Base-by-base conservation (phyloP, 441 rosid genomes). In the Adansonia madagascariensis region DNA sequence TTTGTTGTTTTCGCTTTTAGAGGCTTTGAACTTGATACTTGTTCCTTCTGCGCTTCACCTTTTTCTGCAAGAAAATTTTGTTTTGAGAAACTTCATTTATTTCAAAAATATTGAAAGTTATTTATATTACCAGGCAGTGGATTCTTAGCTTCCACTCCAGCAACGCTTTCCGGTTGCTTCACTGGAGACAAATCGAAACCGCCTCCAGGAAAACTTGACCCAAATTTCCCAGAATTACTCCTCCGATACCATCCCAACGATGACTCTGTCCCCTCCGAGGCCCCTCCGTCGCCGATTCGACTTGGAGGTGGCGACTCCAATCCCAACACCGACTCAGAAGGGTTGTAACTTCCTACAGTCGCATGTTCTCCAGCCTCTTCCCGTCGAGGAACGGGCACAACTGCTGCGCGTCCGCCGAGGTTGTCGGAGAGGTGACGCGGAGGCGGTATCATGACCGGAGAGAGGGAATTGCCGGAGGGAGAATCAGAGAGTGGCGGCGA, bases 391-490 rank as follows among this genome's bases (percentile, higher is more conserved):
- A 94, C 95, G 14, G 97, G 95, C 0, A 93, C 86, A 1, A 94
- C 94, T 2, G 89, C 85, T 8, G 91, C 83, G 77, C 91, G 97
- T 67, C 80, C 81, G 60, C 88, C 27, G 27, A 91, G 84, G 75
- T 88, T 89, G 11, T 89, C 99, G 1, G 95, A 90, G 65, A 73
- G 89, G 76, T 91, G 94, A 71, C 97, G 97, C 6, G 97, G 82
- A 39, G 97, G 98, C 9, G 96, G 97, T 24, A 95, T 95, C 88
- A 91, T 81, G 46, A 95, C 91, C 11, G 97, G 97, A 50, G 93
- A 89, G 76, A 90, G 88, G 17, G 91, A 82, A 64, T 91, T 87
- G 7, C 82, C 80, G 46, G 92, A 88, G 10, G 93, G 93, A 3
- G 91, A 88, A 6, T 74, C 79, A 8, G 91, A 75, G 35, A 85